Evolutionary conservation across 352 stramenopile species (phyloP), one percentile per base, ranked within the genome.

Genomic region (Aphanomyces astaci): DNA sequence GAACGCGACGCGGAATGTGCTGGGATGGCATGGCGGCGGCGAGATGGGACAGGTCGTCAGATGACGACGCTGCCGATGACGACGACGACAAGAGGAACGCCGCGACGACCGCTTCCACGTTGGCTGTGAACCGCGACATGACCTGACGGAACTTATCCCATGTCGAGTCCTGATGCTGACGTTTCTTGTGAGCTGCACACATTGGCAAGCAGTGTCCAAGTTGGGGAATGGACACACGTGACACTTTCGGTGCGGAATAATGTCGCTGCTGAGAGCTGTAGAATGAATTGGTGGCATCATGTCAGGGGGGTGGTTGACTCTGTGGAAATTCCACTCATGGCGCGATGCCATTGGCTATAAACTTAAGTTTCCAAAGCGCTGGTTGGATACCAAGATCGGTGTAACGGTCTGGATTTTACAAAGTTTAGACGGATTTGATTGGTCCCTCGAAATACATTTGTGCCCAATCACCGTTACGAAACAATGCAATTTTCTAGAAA

Each of bases 101-200:
- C 13, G 36, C 25, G 15, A 65, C 56, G 24, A 65, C 56, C 2
- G 22, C 56, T 53, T 65, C 51, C 11, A 68, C 48, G 27, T 68
- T 68, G 30, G 62, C 62, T 1, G 62, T 68, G 48, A 68, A 68
- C 11, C 62, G 46, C n/a, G 48, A 56, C 62, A 68, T 60, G n/a
- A 32, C 62, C 19, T 68, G 39, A 3, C 17, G 39, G 17, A 68
- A 59, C 39, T 33, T 45, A 13, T 68, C 39, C 62, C 62, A 68
- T 11, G 62, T 19, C 30, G 62, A 51, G 39, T 60, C 19, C 9
- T 68, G 13, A 5, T 51, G 40, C 17, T 53, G 33, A 17, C 36
- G 51, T 22, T 48, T 43, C 45, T 67, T 36, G 15, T 49, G 19
- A 19, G 53, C 27, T 19, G 30, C 40, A 13, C 27, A 43, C 15